Evolutionary conservation across 2,329 filamentous ascomycete species (phyloP).

Genomic region (Pseudocercospora macadamiae): DNA sequence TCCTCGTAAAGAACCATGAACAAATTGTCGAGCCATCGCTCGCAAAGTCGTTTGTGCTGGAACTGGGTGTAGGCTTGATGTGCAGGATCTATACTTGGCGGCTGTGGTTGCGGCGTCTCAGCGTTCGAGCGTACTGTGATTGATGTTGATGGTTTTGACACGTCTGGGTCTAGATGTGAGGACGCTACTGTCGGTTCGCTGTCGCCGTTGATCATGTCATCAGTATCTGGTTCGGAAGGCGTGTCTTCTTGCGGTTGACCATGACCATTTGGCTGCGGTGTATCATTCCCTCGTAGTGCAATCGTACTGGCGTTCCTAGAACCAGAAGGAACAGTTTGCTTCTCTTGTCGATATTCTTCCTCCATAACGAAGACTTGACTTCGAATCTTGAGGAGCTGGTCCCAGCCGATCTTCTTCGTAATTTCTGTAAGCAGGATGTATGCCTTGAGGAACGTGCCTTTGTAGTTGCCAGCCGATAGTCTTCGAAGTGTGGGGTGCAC

Average conservation of each 20-base stretch:
- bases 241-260: conserved; percentile 42
- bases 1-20: conserved; percentile 99
- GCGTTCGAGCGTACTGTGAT: conserved; percentile 37
- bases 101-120: conserved; percentile 37
- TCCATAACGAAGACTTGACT: conserved; percentile 99
- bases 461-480: conserved; percentile 84
- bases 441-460: conserved; percentile 92
- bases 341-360: conserved; percentile 93
- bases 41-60: conserved; percentile 95
- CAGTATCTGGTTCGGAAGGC: conserved; percentile 40
- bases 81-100: conserved; percentile 55
- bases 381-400: conserved; percentile 88
- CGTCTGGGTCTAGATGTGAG: conserved; percentile 37
- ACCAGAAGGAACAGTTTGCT: conserved; percentile 57
- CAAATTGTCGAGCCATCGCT: conserved; percentile 95
- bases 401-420: conserved; percentile 96
- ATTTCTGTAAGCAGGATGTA: conserved; percentile 95
- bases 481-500: conserved; percentile 86
- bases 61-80: conserved; percentile 83
- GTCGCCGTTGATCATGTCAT: conserved; percentile 34
- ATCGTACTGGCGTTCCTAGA: conserved; percentile 76
- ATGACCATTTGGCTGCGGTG: conserved; percentile 50
- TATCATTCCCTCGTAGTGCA: conserved; percentile 71
- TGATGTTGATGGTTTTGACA: conserved; percentile 40
- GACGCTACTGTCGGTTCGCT: conserved; percentile 34